These are phyloP conservation scores for Acer negundo DNA, from an alignment of 345 rosid genomes.

Conservation along the genomic window DNA sequence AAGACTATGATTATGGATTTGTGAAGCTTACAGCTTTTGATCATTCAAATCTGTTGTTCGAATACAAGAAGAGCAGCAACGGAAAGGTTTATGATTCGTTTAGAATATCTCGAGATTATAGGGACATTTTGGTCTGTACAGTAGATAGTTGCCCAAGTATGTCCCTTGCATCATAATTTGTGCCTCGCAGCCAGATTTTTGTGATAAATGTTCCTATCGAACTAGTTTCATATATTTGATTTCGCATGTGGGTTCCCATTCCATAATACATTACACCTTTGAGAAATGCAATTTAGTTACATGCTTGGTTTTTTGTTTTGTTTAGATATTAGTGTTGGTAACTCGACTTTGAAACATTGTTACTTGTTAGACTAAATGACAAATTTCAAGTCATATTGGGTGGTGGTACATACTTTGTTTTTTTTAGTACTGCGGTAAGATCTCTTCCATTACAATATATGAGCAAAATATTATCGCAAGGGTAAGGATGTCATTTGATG, in stretches of 20 bases:
- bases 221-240: background rate
- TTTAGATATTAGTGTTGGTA: no score
- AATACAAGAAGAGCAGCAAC: conserved; percentile 74
- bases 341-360: no score
- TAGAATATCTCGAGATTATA: conserved; percentile 51
- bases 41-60: conserved; percentile 56
- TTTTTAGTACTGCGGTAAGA: no score
- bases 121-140: conserved; percentile 55
- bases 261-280: background rate
- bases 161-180: conserved; percentile 52
- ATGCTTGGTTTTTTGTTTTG: no score
- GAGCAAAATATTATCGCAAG: no score
- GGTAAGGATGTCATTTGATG: no score
- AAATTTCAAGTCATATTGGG: no score
- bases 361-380: no score
- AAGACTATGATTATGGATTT: conserved; percentile 53
- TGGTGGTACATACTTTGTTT: no score
- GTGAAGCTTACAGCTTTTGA: conserved; percentile 59
- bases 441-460: no score
- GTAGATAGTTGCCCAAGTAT: conserved; percentile 59
- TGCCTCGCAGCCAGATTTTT: background rate
- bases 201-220: background rate
- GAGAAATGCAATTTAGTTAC: background rate
- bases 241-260: background rate
- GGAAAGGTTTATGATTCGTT: conserved; percentile 70